Conservation (phyloP, 2,329 filamentous ascomycete genomes). For the Monosporascus sp. region DNA sequence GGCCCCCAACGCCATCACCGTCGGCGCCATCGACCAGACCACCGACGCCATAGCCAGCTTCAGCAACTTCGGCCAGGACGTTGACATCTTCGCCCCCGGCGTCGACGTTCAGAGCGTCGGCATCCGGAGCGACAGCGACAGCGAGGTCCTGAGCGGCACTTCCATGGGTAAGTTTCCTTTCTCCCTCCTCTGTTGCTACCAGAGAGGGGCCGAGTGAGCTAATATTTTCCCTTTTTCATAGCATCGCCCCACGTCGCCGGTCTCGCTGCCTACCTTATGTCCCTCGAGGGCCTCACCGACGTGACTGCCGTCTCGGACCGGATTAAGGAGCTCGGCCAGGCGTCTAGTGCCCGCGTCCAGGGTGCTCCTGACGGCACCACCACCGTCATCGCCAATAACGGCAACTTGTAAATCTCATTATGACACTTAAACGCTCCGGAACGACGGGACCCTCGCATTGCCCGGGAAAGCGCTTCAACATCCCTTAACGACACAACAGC, state of each 20-base stretch:
- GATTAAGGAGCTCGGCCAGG: constrained; percentile 48
- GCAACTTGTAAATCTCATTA: constrained; percentile 20
- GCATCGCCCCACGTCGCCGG: constrained; percentile 64
- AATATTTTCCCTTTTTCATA: constrained; percentile 27
- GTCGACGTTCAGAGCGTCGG: constrained; percentile 49
- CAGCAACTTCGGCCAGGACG: constrained; percentile 51
- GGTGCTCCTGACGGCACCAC: constrained; percentile 43
- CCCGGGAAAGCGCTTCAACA: too few species aligned
- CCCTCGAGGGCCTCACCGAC: constrained; percentile 43
- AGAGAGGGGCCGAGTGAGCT: constrained; percentile 3
- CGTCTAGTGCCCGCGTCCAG: constrained; percentile 38
- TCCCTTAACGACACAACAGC: too few species aligned
- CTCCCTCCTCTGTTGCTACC: neutral
- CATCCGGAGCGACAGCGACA: constrained; percentile 43
- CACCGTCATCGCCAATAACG: constrained; percentile 53
- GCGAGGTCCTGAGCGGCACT: constrained; percentile 45
- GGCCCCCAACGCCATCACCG: constrained; percentile 51
- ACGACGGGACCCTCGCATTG: too few species aligned
- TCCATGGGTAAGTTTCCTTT: constrained; percentile 42
- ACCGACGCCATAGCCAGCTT: constrained; percentile 46
- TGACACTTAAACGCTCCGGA: neutral
- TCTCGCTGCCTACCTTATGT: constrained; percentile 62
- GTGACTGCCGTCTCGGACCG: constrained; percentile 39
- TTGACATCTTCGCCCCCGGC: constrained; percentile 54
- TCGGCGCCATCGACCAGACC: constrained; percentile 51